Conservation (phyloP, 1,284 basidiomycete species). For the Nidula niveotomentosa region DNA sequence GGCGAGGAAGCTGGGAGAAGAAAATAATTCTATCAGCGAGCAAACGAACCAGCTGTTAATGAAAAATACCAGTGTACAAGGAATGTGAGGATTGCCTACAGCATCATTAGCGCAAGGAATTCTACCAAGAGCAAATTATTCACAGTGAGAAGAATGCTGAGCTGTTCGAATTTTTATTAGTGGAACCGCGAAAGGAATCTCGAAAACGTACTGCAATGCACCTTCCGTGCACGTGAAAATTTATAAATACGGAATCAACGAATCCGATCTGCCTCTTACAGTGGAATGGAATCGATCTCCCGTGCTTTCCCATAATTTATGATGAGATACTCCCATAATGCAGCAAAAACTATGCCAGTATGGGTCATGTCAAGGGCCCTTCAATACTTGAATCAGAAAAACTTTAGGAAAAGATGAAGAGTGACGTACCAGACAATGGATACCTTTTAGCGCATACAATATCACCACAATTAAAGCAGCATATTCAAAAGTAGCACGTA, state of each 20-base stretch:
- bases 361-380: constrained; percentile 24
- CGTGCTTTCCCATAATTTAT: constrained; percentile 17
- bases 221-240: neutral
- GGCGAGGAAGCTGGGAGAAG: constrained; percentile 1
- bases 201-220: neutral
- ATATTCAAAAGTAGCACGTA: constrained; percentile 3
- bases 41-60: neutral
- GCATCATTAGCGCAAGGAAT: neutral
- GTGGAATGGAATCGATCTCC: constrained; percentile 17
- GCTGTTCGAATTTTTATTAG: neutral
- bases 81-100: constrained; percentile 13
- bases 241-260: constrained; percentile 1
- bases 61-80: neutral
- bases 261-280: constrained; percentile 12
- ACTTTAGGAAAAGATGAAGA: neutral
- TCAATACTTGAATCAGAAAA: neutral
- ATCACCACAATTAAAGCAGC: neutral
- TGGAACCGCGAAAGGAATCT: neutral
- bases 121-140: neutral
- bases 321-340: constrained; percentile 30
- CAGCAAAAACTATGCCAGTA: constrained; percentile 19
- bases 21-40: constrained; percentile 17
- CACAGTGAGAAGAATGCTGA: neutral
- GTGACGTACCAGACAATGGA: neutral
- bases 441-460: neutral